A percentile compares a stretch with the other conserved stretches of the same genome.
phyloP scores from a whole-genome alignment of 176 grass and related monocot genomes.

The Leersia perrieri region DNA sequence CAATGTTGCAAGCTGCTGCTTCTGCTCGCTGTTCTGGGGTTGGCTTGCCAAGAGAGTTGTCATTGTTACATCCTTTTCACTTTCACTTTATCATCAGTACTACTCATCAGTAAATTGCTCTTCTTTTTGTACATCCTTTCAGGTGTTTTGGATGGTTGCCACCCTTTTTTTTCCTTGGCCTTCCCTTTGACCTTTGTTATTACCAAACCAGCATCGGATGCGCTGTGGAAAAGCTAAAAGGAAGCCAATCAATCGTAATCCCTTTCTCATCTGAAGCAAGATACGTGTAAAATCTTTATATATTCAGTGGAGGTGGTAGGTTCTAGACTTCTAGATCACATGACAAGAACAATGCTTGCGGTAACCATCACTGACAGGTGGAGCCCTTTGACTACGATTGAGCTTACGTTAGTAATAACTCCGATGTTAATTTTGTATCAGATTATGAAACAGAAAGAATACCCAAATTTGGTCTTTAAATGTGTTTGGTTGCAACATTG shows the following conservation, averaged over 20 bases:
- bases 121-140: constrained; percentile 51
- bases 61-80: constrained; percentile 25
- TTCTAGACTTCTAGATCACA: neutral
- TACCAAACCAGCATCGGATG: constrained; percentile 41
- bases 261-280: constrained; percentile 22
- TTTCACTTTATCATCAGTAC: constrained; percentile 46
- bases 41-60: constrained; percentile 10
- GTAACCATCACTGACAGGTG: neutral
- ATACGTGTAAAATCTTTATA: constrained; percentile 18
- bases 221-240: constrained; percentile 38
- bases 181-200: constrained; percentile 40
- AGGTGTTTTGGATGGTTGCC: constrained; percentile 44
- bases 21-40: neutral
- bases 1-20: constrained; percentile 14
- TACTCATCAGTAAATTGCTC: constrained; percentile 39
- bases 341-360: neutral
- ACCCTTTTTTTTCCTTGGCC: constrained; percentile 19
- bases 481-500: constrained; percentile 42
- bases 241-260: constrained; percentile 34
- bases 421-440: neutral
- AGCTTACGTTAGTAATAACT: neutral
- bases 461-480: constrained; percentile 10
- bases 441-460: neutral
- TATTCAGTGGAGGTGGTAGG: neutral
- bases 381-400: neutral